Evolutionary conservation across 2,329 filamentous ascomycete genomes (phyloP), one percentile per base, ranked within the genome.

Genomic region (Chaetomiaceae sp.): DNA sequence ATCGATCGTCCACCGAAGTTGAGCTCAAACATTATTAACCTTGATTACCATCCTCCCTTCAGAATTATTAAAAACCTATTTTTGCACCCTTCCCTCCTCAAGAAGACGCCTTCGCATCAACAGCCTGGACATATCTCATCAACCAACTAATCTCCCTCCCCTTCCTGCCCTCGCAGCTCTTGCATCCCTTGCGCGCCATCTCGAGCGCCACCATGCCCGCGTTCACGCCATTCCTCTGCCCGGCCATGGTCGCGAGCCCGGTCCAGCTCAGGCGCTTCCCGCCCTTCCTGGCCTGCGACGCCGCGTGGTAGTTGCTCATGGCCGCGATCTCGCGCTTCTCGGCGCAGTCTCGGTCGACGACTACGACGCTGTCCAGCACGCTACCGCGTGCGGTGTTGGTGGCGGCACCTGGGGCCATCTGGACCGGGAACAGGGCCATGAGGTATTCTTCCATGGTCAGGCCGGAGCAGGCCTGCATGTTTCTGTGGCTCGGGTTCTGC

Each of bases 261-360:
- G 71, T 73, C 72, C 72, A 74, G 62, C 71, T 74, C 14, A 69
- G 64, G 8, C 71, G 64, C 58, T 68, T 69, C 31, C 52, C 59
- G 51, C 61, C 61, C 46, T 63, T 64, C 25, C 55, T 57, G 39
- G 53, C 48, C 14, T 55, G 54, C 19, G 58, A 56, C 4, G 68
- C 61, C 3, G 56, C 50, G 25, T 60, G 47, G 54, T 69, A 66
- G 53, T 65, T 66, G 4, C 65, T 63, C 60, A 73, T 67, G 51
- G 71, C 71, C 0, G 69, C 67, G 36, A 73, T 67, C 64, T 73
- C 72, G 42, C 72, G 69, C 63, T 68, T 70, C 62, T 75, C 72
- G 34, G 69, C 71, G 25, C 70, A 62, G 51, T 74, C 71, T 43
- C 69, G 66, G 59, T 74, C 72, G 31, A 74, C 65, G 33, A 54